phyloP scores from a whole-genome alignment of 495 filamentous ascomycete genomes.

The Cercophora sp. region DNA sequence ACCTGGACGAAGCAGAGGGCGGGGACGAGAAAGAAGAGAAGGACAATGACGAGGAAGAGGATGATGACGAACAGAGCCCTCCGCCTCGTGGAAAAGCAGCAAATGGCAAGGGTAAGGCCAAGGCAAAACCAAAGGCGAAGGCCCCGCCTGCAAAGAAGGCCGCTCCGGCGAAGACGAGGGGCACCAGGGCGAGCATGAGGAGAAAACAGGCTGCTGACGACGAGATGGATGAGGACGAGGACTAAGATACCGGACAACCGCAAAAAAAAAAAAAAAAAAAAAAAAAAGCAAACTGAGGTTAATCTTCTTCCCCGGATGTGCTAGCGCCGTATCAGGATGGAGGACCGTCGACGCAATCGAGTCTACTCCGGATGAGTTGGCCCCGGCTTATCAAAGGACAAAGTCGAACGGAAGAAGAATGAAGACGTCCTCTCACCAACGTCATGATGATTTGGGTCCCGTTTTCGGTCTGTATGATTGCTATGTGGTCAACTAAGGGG shows the following conservation, averaged over 20 bases:
- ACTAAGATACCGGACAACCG: background rate
- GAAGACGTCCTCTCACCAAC: too few relatives aligned
- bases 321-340: too few relatives aligned
- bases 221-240: constrained; percentile 24
- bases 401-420: too few relatives aligned
- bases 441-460: too few relatives aligned
- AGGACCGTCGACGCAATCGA: too few relatives aligned
- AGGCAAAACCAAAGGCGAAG: constrained; percentile 7
- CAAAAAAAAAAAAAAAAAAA: background rate
- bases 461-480: too few relatives aligned
- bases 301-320: too few relatives aligned
- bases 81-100: constrained; percentile 17
- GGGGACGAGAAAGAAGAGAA: background rate
- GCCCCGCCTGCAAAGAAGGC: constrained; percentile 1
- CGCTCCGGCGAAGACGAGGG: constrained; percentile 1
- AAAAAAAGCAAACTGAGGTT: too few relatives aligned
- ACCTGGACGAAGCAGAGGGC: constrained; percentile 13
- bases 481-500: too few relatives aligned
- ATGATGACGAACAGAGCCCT: constrained; percentile 12
- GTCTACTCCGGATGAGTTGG: too few relatives aligned
- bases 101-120: constrained; percentile 18
- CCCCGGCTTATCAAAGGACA: too few relatives aligned
- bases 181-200: constrained; percentile 10
- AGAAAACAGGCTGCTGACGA: constrained; percentile 7
- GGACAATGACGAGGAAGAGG: constrained; percentile 7